Base-by-base conservation (phyloP, 352 stramenopile genomes). In the Pythium coloratum region DNA sequence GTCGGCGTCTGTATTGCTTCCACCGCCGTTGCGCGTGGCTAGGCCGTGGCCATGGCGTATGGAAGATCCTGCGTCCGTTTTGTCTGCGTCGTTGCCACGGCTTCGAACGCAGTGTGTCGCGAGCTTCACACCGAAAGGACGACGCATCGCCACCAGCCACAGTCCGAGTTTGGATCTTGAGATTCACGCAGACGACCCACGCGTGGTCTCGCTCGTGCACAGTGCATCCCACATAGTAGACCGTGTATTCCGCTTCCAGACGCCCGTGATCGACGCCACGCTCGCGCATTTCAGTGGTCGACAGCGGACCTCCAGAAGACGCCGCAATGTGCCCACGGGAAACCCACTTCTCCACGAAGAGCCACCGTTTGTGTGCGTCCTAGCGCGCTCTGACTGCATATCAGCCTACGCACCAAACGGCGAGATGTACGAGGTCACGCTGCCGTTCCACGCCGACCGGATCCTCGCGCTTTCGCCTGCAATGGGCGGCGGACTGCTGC, bases 361-460 rank as follows among this genome's bases (percentile, higher is more conserved):
- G 6, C 49, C 46, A 20, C 59, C 65, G 49, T 74, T 88, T 70
- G 64, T 91, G 38, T 93, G 85, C 57, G 74, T 93, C 28, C 67
- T 93, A 40, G 81, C 87, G 51, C 83, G 83, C 6, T 76, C 75
- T 8, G 85, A 93, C 71, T 89, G 74, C 55, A 70, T 92, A 20
- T 88, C 84, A 42, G 76, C 92, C 36, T 91, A 88, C 70, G 75
- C 82, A 13, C 77, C 82, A 20, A 68, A 71, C 6, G 86, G 86
- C 1, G 83, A 92, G 40, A 76, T 88, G 54, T 91, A 86, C 51
- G 86, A 95, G 46, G 81, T 88, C 20, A 66, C 86, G 30, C 66
- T 95, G 32, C 84, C 86, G 0, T 95, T 93, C 72, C 82, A 91
- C 44, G 81, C 84, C 18, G 87, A 80, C 56, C 72, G 67, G 6